phyloP scores from a whole-genome alignment of 75 land plant genomes.

The Sequoia sempervirens region DNA sequence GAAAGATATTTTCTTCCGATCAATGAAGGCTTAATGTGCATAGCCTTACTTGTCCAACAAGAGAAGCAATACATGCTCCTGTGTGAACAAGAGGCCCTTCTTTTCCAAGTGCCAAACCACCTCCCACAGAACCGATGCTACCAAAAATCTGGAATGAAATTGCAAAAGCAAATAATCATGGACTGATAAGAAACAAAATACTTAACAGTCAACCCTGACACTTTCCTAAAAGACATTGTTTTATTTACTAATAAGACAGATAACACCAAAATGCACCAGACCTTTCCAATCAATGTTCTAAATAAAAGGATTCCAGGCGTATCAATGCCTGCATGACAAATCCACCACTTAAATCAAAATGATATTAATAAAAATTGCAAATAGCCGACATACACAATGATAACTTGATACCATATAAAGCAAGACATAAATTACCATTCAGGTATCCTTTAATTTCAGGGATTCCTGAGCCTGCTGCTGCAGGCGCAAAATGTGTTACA shows the following conservation, averaged over 20 bases:
- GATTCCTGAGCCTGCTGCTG: slow-evolving; percentile 99
- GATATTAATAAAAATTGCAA: neutral
- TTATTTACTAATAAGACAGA: neutral
- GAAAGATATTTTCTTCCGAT: neutral
- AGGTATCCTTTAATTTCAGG: slow-evolving; percentile 98
- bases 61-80: slow-evolving; percentile 98
- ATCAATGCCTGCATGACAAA: slow-evolving; percentile 72
- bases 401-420: neutral
- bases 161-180: slow-evolving; percentile 2
- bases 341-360: neutral
- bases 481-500: slow-evolving; percentile 93
- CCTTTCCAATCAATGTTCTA: slow-evolving; percentile 97
- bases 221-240: neutral
- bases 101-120: slow-evolving; percentile 96
- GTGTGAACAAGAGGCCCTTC: slow-evolving; percentile 99
- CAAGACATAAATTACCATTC: slow-evolving; percentile 65
- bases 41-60: slow-evolving; percentile 83
- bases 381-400: neutral
- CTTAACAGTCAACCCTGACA: neutral
- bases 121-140: slow-evolving; percentile 98
- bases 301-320: slow-evolving; percentile 93
- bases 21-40: neutral
- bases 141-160: slow-evolving; percentile 74
- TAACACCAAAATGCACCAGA: slow-evolving; percentile 15
- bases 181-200: neutral